A percentile compares a stretch with the other conserved stretches of the same genome.
Conservation (phyloP, 495 filamentous ascomycete species). For the Gamarada debralockiae region DNA sequence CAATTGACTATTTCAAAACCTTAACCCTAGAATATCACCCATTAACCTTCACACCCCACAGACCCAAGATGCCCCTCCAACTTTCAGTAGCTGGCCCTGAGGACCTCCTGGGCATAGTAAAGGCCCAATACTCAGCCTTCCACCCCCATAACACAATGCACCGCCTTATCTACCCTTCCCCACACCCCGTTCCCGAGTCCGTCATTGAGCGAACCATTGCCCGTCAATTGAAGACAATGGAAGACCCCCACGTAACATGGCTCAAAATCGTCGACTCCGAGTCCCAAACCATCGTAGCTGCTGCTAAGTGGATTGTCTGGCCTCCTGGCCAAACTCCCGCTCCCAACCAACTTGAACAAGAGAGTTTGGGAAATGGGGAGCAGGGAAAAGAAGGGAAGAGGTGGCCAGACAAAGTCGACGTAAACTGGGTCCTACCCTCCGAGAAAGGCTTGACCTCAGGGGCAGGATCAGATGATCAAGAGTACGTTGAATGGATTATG, state of each 20-base stretch:
- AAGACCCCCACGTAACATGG: no score
- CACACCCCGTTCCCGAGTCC: not conserved
- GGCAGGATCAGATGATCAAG: not conserved
- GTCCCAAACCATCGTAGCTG: not conserved
- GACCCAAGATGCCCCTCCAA: not conserved
- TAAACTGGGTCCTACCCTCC: not conserved
- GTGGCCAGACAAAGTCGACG: not conserved
- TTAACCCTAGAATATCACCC: not conserved
- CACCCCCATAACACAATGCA: not conserved
- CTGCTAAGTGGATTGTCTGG: not conserved
- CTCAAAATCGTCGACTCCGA: no score
- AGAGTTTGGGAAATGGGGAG: not conserved
- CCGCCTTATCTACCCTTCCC: constrained; percentile 1
- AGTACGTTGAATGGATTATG: not conserved
- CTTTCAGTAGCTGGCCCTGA: not conserved
- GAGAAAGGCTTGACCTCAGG: not conserved
- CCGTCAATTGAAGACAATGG: not conserved
- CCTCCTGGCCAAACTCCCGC: no score
- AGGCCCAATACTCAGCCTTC: constrained; percentile 7
- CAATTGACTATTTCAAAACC: no score
- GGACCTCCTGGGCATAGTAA: not conserved
- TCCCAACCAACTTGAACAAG: no score
- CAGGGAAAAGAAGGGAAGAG: not conserved
- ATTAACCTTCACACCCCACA: not conserved
- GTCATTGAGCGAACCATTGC: not conserved